A percentile compares a stretch with the other conserved stretches of the same genome.
phyloP scores from a whole-genome alignment of 2,329 filamentous ascomycete genomes.

The Drechslera avenae region DNA sequence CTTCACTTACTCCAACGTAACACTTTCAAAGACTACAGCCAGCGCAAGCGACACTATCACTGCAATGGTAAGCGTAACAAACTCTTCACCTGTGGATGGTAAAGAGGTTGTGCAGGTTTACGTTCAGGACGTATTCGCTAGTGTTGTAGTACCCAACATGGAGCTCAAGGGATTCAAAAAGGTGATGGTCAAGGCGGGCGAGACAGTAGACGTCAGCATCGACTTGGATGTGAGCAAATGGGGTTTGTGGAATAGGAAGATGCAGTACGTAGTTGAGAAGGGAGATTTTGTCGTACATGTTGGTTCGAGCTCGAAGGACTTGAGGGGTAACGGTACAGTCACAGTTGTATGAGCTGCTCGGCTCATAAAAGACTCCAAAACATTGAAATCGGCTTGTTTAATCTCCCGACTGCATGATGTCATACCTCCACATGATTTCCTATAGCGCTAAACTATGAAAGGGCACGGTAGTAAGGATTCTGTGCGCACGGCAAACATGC shows the following conservation, averaged over 20 bases:
- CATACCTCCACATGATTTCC: no score
- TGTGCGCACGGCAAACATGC: no score
- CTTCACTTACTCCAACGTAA: constrained; percentile 64
- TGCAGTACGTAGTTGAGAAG: constrained; percentile 76
- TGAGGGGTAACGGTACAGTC: constrained; percentile 62
- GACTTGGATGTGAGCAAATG: constrained; percentile 57
- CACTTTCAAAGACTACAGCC: constrained; percentile 56
- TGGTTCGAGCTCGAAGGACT: constrained; percentile 63
- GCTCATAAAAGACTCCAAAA: no score
- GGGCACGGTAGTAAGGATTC: no score
- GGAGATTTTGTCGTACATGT: constrained; percentile 69
- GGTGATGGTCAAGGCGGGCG: constrained; percentile 64
- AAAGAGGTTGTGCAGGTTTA: constrained; percentile 73
- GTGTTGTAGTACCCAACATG: constrained; percentile 68
- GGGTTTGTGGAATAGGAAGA: constrained; percentile 62
- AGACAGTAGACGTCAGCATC: constrained; percentile 61
- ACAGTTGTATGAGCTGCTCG: constrained; percentile 49
- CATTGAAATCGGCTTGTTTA: no score
- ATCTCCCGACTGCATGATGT: no score
- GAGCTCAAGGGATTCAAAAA: constrained; percentile 71
- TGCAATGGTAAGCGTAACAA: constrained; percentile 66
- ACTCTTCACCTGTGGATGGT: constrained; percentile 61
- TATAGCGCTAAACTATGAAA: no score
- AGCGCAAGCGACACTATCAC: constrained; percentile 61
- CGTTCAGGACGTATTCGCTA: constrained; percentile 65